Evolutionary conservation across 2,329 filamentous ascomycete genomes (phyloP), one percentile per base, ranked within the genome.

Genomic region (Ascosphaera apis): DNA sequence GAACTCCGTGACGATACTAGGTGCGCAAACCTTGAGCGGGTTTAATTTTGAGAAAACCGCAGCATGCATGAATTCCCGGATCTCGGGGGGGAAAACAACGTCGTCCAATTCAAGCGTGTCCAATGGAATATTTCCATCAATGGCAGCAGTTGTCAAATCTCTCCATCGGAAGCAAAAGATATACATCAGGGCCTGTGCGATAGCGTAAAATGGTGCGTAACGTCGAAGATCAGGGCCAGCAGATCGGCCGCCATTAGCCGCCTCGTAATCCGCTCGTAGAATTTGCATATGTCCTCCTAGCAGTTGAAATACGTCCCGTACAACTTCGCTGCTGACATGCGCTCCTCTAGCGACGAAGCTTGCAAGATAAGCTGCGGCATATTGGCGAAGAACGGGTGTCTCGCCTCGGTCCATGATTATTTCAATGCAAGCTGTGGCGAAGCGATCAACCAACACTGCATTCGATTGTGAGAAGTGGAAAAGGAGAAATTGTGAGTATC

Each of bases 121-220:
- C n/a, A 63, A 54, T 34, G 57, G 56, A 33, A 63, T 56, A 12
- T 72, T 65, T 1, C 68, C 51, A 16, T 66, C 60, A 16, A 53
- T 51, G 11, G 66, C 57, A 11, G 76, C 67, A 3, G 66, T 67
- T 1, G 68, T 76, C 33, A 98, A 64, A 48, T 95, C 86, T 41
- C 82, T 76, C 88, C 88, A 98, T 37, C 88, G 75, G 63, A 98
- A 98, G 61, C 88, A 98, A 57, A 91, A 93, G 40, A 91, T 86
- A 59, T 93, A 93, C 16, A 93, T 67, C 2, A 91, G 63, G 1
- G 83, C 83, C 54, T 93, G 84, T n/a, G 78, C 72, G 34, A 83
- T 72, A 13, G 79, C 74, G 53, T 93, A 93, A 56, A 91, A 92
- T 11, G 77, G 71, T 34, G 74, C 72, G 50, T 86, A 92, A 33